Base-by-base conservation (phyloP, 2,329 filamentous ascomycete genomes). In the Epicoccum nigrum region DNA sequence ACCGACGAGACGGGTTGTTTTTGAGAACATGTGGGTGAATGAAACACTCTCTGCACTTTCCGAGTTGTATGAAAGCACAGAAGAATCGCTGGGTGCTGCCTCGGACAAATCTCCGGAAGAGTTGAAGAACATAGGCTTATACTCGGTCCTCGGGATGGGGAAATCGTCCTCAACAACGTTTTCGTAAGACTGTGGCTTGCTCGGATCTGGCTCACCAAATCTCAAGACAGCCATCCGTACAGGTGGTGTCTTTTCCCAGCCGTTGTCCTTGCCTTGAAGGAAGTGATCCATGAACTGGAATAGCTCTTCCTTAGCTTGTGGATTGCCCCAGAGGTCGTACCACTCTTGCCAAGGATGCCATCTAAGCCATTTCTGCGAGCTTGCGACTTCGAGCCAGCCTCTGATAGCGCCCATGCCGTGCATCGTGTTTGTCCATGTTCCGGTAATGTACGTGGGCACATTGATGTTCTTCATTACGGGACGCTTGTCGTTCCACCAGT, bases 281-380 rank as follows among this genome's bases (percentile, higher is more conserved):
- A 76, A 82, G 2, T 59, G 63, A 45, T 81, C 78, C 48, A 81
- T 81, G 63, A 78, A 82, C 4, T 44, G 41, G 0, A 51, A 39
- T 1, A 62, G 34, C 20, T 64, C 57, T 5, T 61, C 44, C n/a
- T 55, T 45, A 7, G 53, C 34, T 12, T 58, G 33, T 16, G 52
- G 20, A 13, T 45, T 47, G 28, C 40, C 40, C 41, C 59, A 64
- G 2, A 62, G 44, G 28, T 65, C 61, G 30, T 56, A 57, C 60
- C 62, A 67, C 32, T 65, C 61, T 23, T 63, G 57, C 6, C 47
- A 37, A 2, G 55, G 45, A 46, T 55, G 38, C 40, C 40, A 43
- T 34, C 40, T 32, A 13, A 43, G 30, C 40, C 40, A 58, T 49
- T 60, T 41, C 13, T 39, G 21, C 13, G 20, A 3, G 11, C 21